Evolutionary conservation across 176 grass and related monocot species (phyloP).

Genomic region (Eremochloa ophiuroides): DNA sequence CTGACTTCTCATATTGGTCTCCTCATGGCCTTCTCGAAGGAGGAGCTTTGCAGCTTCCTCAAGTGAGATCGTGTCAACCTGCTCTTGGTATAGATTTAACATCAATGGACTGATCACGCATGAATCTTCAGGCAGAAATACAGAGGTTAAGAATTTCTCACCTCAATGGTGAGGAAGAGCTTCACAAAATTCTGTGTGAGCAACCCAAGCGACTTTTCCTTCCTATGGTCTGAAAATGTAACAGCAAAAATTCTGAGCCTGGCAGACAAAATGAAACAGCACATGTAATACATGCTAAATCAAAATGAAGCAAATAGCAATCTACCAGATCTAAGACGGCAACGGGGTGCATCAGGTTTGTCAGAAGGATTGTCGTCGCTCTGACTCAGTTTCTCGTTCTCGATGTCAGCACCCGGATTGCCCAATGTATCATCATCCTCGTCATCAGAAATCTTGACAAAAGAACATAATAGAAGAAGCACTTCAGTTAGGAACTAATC

Average conservation of each 20-base stretch:
- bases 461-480: constrained; percentile 5
- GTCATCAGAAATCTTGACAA: constrained; percentile 50
- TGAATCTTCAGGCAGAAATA: neutral
- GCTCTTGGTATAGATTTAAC: neutral
- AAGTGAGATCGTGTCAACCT: constrained; percentile 71
- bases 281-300: neutral
- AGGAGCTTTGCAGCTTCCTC: constrained; percentile 73
- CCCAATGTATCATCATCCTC: constrained; percentile 52
- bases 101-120: neutral
- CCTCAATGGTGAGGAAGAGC: constrained; percentile 79
- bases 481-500: neutral
- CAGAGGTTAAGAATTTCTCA: constrained; percentile 20
- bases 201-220: constrained; percentile 81
- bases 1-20: constrained; percentile 83
- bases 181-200: constrained; percentile 93
- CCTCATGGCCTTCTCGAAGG: constrained; percentile 58
- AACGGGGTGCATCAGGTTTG: constrained; percentile 25
- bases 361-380: constrained; percentile 29
- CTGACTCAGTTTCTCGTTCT: constrained; percentile 42
- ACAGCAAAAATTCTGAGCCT: neutral
- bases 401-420: constrained; percentile 36
- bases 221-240: constrained; percentile 55
- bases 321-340: constrained; percentile 56
- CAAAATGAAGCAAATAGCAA: neutral
- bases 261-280: neutral